phyloP scores from a whole-genome alignment of 2,329 filamentous ascomycete genomes.

The Penicillium corylophilum region DNA sequence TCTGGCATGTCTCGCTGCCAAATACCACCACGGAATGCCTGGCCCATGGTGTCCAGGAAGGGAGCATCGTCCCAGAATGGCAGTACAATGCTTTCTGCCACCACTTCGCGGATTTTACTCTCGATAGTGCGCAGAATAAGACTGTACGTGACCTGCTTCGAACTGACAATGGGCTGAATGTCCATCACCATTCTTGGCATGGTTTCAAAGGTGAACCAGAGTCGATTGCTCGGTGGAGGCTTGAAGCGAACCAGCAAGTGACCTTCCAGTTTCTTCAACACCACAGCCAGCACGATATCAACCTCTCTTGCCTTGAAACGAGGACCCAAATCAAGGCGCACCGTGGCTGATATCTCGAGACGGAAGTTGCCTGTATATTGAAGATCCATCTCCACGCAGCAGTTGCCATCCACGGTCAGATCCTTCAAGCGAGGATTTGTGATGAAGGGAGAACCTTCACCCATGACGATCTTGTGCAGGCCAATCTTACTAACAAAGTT shows the following conservation, averaged over 20 bases:
- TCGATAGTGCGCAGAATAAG: constrained; percentile 92
- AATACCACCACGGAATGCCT: constrained; percentile 81
- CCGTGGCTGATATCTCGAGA: constrained; percentile 87
- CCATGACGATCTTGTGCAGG: constrained; percentile 81
- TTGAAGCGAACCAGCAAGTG: constrained; percentile 86
- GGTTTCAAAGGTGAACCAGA: constrained; percentile 96
- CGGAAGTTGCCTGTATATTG: constrained; percentile 87
- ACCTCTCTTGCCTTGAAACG: constrained; percentile 90
- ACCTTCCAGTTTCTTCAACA: constrained; percentile 80
- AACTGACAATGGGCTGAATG: constrained; percentile 94
- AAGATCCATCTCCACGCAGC: constrained; percentile 80
- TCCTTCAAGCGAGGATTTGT: constrained; percentile 87
- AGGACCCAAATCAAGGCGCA: constrained; percentile 82
- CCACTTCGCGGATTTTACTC: constrained; percentile 87
- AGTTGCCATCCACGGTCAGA: constrained; percentile 86
- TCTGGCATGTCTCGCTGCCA: constrained; percentile 57
- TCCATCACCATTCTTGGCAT: constrained; percentile 90
- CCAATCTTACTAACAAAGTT: constrained; percentile 82
- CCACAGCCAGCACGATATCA: constrained; percentile 80
- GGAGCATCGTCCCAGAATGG: constrained; percentile 97
- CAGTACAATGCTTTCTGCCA: constrained; percentile 85
- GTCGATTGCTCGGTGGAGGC: constrained; percentile 86
- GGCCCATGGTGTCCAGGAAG: constrained; percentile 77
- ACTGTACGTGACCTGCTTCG: constrained; percentile 90
- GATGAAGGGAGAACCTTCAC: constrained; percentile 81